A percentile compares a stretch with the other conserved stretches of the same genome.
These are phyloP conservation scores for Aphanomyces cochlioides DNA, from an alignment of 352 stramenopile genomes.

Conservation along the genomic window DNA sequence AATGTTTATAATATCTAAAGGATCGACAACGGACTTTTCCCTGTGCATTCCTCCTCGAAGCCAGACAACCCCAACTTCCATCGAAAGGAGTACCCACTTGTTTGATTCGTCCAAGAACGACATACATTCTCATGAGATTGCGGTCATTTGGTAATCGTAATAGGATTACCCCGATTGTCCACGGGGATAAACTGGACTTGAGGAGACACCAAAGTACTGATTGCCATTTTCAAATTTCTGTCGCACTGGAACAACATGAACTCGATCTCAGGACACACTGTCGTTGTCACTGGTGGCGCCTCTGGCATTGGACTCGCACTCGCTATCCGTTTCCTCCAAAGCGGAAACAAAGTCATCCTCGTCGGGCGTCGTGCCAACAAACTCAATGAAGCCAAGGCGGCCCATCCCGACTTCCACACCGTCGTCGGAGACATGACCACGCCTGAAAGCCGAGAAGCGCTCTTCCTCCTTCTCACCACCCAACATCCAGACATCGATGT, in stretches of 20 bases:
- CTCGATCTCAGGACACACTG: constrained; percentile 23
- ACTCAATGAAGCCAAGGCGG: constrained; percentile 28
- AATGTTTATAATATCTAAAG: too few species aligned
- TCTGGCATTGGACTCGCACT: constrained; percentile 29
- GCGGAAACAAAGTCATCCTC: constrained; percentile 29
- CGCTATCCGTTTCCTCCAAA: constrained; percentile 21
- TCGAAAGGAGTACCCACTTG: too few species aligned
- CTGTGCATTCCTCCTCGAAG: too few species aligned
- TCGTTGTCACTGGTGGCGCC: constrained; percentile 25
- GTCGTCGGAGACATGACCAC: constrained; percentile 23
- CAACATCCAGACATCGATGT: constrained; percentile 25
- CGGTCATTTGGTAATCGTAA: too few species aligned
- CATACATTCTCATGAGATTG: too few species aligned
- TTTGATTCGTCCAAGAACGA: too few species aligned
- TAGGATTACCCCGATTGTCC: too few species aligned
- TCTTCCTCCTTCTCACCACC: constrained; percentile 18
- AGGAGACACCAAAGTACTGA: too few species aligned
- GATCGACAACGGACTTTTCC: too few species aligned
- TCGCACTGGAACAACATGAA: neutral
- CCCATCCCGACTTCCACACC: constrained; percentile 24
- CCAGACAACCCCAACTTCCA: too few species aligned
- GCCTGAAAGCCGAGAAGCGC: constrained; percentile 18
- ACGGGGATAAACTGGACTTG: too few species aligned
- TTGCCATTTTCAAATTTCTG: neutral
- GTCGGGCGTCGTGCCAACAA: constrained; percentile 22